phyloP scores from a whole-genome alignment of 345 rosid genomes.

The Barbarea vulgaris region DNA sequence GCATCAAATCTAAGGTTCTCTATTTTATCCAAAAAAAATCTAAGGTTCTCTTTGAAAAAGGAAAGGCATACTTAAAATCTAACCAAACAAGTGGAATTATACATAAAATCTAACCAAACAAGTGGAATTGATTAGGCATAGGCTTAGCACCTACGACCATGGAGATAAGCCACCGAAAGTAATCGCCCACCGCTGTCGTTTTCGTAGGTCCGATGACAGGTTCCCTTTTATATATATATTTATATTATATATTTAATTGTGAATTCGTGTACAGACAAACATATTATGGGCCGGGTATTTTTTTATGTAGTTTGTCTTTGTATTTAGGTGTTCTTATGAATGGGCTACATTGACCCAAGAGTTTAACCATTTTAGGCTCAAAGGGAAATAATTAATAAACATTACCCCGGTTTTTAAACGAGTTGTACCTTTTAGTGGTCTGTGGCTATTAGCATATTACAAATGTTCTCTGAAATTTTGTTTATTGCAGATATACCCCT shows the following conservation, averaged over 20 bases:
- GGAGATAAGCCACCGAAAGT: constrained; percentile 30
- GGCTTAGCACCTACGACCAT: constrained; percentile 6
- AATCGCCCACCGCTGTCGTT: neutral
- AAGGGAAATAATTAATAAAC: too few relatives aligned
- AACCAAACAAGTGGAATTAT: constrained; percentile 19
- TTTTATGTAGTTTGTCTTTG: neutral
- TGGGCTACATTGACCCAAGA: neutral
- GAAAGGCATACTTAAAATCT: constrained; percentile 17
- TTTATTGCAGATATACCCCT: neutral
- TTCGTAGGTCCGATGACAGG: neutral
- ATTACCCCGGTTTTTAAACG: too few relatives aligned
- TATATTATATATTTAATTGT: too few relatives aligned
- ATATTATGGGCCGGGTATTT: neutral
- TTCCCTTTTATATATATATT: too few relatives aligned
- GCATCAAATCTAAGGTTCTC: constrained; percentile 36
- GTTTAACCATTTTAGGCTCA: neutral
- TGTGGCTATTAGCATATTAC: too few relatives aligned
- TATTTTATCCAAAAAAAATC: constrained; percentile 5
- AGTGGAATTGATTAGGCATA: constrained; percentile 11
- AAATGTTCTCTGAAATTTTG: neutral
- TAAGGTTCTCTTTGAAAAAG: constrained; percentile 25
- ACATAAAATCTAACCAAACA: constrained; percentile 26
- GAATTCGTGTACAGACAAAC: neutral
- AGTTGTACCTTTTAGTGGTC: neutral
- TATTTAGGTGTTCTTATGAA: neutral